phyloP scores from a whole-genome alignment of 345 rosid genomes.

The Nephelium lappaceum region DNA sequence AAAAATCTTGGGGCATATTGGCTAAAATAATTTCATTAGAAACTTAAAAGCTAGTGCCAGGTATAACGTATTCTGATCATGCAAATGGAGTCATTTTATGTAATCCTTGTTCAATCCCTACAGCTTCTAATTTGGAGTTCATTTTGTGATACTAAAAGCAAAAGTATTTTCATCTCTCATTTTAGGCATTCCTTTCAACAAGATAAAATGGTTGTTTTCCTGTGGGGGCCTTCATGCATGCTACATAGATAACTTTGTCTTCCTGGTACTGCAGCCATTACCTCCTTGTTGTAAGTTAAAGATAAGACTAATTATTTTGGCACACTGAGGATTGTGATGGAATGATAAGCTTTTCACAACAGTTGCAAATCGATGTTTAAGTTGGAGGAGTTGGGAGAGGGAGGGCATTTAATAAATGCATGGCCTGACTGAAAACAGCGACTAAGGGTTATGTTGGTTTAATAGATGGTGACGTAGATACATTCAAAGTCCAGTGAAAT shows the following conservation, averaged over 20 bases:
- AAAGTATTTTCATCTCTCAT: not conserved
- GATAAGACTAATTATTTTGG: not conserved
- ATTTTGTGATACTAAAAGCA: not conserved
- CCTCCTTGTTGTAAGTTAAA: not conserved
- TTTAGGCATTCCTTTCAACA: not conserved
- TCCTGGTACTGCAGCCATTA: not conserved
- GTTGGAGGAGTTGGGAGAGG: not conserved
- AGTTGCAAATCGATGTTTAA: not conserved
- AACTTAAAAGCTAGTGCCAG: not conserved
- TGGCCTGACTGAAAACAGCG: not conserved
- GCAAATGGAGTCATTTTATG: not conserved
- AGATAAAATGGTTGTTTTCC: not conserved
- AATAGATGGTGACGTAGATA: not conserved
- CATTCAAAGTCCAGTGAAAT: not conserved
- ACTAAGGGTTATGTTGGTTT: not conserved
- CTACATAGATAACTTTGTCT: not conserved
- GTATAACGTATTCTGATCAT: not conserved
- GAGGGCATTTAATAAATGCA: not conserved
- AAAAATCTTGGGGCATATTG: not conserved
- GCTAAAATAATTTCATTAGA: not conserved
- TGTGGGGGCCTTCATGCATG: not conserved
- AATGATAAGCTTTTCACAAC: not conserved
- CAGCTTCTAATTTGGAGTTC: not conserved
- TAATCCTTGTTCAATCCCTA: not conserved
- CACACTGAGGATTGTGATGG: not conserved